phyloP scores from a whole-genome alignment of 1,284 basidiomycete genomes.

The Hemileccinum hortonii region DNA sequence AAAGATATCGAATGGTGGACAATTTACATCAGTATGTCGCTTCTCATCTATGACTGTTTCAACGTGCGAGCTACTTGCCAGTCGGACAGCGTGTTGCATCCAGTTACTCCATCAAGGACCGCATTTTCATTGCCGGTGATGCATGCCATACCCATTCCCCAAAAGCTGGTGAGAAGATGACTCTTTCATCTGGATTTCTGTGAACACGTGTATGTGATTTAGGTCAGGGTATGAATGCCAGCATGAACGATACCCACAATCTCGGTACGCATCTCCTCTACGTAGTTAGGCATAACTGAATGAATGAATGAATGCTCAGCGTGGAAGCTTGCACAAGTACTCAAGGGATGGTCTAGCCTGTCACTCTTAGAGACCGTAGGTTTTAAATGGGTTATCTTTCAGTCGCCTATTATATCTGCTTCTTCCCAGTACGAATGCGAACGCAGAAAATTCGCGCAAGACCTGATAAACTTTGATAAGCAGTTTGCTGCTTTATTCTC shows the following conservation, averaged over 20 bases:
- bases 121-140: constrained; percentile 81
- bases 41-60: not conserved
- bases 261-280: constrained; percentile 43
- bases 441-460: constrained; percentile 71
- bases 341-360: constrained; percentile 66
- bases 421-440: constrained; percentile 64
- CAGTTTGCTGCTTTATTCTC: constrained; percentile 75
- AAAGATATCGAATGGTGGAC: constrained; percentile 78
- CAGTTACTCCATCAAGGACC: constrained; percentile 61
- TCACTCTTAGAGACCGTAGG: constrained; percentile 71
- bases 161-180: constrained; percentile 51
- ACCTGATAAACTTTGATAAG: constrained; percentile 81
- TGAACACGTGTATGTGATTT: constrained; percentile 5
- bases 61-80: constrained; percentile 20
- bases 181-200: not conserved
- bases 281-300: not conserved
- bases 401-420: not conserved
- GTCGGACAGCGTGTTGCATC: constrained; percentile 77
- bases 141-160: constrained; percentile 86
- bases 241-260: constrained; percentile 84
- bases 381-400: not conserved
- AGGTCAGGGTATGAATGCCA: constrained; percentile 67
- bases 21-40: constrained; percentile 61
- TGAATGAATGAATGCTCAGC: constrained; percentile 34
- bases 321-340: constrained; percentile 76